Evolutionary conservation across 1,284 basidiomycete genomes (phyloP).

Genomic region (Polyporus tsugae): DNA sequence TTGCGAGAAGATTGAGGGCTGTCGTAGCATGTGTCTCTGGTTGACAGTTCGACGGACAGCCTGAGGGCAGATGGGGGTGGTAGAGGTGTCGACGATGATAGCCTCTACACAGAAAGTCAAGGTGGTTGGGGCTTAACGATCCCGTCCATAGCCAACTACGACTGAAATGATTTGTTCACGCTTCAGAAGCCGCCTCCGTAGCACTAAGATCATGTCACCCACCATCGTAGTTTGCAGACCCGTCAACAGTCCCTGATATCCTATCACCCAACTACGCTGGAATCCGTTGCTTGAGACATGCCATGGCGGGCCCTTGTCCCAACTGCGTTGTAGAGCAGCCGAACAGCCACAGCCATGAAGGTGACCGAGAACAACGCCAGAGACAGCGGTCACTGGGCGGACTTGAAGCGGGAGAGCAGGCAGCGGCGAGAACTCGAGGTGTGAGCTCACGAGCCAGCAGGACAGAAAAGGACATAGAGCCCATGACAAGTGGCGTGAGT

Average conservation of each 20-base stretch:
- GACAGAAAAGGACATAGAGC: background rate
- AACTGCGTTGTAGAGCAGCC: background rate
- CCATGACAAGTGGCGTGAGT: background rate
- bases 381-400: background rate
- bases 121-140: background rate
- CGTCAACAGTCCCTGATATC: no score
- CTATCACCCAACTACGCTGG: no score
- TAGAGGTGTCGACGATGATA: background rate
- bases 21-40: background rate
- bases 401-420: background rate
- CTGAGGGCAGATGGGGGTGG: background rate
- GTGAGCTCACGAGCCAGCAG: background rate
- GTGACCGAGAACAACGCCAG: no score
- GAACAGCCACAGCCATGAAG: background rate
- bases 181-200: no score
- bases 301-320: no score
- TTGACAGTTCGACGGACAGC: background rate
- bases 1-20: background rate
- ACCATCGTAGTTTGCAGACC: no score
- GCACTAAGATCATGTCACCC: no score
- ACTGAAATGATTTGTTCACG: no score
- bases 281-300: no score
- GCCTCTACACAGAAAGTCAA: background rate
- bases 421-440: background rate
- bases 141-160: background rate